Evolutionary conservation across 75 land plant genomes (phyloP), one percentile per base, ranked within the genome.

Genomic region (Isoetes taiwanensis): DNA sequence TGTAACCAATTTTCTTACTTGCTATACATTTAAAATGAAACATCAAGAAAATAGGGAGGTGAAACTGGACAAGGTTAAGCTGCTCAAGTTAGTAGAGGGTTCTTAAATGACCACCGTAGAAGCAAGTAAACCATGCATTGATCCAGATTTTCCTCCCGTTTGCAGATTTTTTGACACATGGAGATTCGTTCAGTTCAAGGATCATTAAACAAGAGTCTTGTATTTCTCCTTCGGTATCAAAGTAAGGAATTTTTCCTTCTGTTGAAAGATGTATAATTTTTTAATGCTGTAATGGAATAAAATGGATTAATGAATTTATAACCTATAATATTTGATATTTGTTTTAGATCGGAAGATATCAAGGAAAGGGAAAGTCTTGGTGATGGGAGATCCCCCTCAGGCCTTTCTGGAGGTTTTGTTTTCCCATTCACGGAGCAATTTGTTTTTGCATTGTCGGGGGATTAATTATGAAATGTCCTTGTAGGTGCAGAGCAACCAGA

Each of bases 201-300:
- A 43, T 63, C 17, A 56, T 76, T 32, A 86, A 90, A 57, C 85
- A 78, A 43, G 95, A 91, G 55, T 75, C 85, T 41, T 67, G 77
- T 24, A 74, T 83, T 53, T 83, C 97, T 48, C 84, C 84, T 11
- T 68, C 82, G 59, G 83, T 85, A 59, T 58, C 81, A 58, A 87
- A 91, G 97, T 91, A 78, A 48, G 81, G 27, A 57, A 1, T 41
- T 23, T 30, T 43, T 62, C 14, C 28, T 61, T 26, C 32, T 58
- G 28, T 31, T 50, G 26, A n/a, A n/a, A n/a, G n/a, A n/a, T n/a
- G n/a, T n/a, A n/a, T n/a, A n/a, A n/a, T n/a, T n/a, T n/a, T n/a
- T n/a, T 56, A 2, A 32, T 48, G 39, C 39, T 37, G 39, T n/a
- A n/a, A 37, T 37, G 39, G 12, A 37, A 14, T 48, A 48, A 48